Percentiles rank a stretch among this genome's conserved stretches.
These are phyloP conservation scores for Syzygium aromaticum DNA, from an alignment of 345 rosid species.

Conservation along the genomic window DNA sequence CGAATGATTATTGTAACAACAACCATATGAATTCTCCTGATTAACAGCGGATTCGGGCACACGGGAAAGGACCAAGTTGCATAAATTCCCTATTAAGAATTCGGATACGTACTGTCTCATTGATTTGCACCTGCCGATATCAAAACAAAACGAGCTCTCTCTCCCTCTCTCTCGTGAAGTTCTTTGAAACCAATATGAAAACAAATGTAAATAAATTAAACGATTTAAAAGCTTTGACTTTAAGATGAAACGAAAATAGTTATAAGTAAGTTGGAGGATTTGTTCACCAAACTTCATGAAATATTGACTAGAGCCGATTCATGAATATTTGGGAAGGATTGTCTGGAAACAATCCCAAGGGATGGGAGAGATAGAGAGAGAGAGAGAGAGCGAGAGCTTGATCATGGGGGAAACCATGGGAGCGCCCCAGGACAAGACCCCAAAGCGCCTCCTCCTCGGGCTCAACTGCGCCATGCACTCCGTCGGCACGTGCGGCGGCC, in stretches of 20 bases:
- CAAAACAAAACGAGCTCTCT: background rate
- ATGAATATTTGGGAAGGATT: background rate
- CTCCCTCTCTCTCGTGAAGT: background rate
- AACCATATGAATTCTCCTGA: too few relatives aligned
- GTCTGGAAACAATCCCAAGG: background rate
- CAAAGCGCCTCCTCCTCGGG: constrained; percentile 15
- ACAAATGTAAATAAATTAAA: background rate
- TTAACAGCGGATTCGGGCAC: too few relatives aligned
- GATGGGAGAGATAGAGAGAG: background rate
- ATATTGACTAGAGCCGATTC: background rate
- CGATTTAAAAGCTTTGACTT: background rate
- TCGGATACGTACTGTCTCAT: background rate
- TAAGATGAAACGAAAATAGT: too few relatives aligned
- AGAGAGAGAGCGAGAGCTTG: background rate
- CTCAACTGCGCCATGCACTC: constrained; percentile 38
- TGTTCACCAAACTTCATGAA: background rate
- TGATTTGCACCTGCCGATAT: background rate
- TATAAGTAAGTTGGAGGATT: background rate
- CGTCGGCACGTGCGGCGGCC: constrained; percentile 56
- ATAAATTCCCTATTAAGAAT: background rate
- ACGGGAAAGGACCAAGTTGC: too few relatives aligned
- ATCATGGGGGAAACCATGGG: background rate
- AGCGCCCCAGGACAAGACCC: background rate
- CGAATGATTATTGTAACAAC: too few relatives aligned
- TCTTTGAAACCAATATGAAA: background rate